phyloP scores from a whole-genome alignment of 78 protist genomes.

The Speleostelium caveatum region DNA sequence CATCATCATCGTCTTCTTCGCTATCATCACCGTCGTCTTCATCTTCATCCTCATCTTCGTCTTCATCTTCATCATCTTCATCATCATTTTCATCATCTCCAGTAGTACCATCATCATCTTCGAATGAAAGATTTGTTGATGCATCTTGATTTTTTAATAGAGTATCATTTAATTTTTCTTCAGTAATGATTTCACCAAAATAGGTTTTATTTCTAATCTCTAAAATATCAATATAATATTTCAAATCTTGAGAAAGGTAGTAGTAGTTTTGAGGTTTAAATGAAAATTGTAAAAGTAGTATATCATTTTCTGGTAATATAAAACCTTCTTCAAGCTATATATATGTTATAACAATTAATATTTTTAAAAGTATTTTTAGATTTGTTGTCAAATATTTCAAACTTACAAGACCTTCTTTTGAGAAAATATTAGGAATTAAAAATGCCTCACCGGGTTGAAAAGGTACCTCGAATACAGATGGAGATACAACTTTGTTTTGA shows the following conservation, averaged over 20 bases:
- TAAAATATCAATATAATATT: conserved; percentile 38
- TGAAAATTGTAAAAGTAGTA: conserved; percentile 50
- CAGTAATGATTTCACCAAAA: background rate
- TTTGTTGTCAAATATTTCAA: background rate
- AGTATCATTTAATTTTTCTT: background rate
- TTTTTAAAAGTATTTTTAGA: background rate
- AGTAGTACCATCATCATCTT: background rate
- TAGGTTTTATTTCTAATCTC: conserved; percentile 16
- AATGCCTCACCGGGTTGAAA: conserved; percentile 60
- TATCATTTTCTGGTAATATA: conserved; percentile 46
- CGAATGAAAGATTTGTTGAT: background rate
- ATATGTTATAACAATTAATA: background rate
- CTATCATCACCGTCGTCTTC: background rate
- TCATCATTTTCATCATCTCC: conserved; percentile 37
- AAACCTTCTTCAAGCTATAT: conserved; percentile 60
- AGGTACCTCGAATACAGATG: conserved; percentile 48
- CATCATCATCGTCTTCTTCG: conserved; percentile 15
- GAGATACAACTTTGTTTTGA: conserved; percentile 24
- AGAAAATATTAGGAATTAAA: conserved; percentile 54
- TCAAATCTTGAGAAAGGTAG: conserved; percentile 25
- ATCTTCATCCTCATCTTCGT: conserved; percentile 12
- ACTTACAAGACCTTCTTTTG: conserved; percentile 47
- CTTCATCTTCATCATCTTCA: conserved; percentile 19
- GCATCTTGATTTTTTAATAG: background rate
- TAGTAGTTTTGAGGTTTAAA: conserved; percentile 54